Base-by-base conservation (phyloP, 192 early-diverging fungal species). In the Oehlia diaphana region DNA sequence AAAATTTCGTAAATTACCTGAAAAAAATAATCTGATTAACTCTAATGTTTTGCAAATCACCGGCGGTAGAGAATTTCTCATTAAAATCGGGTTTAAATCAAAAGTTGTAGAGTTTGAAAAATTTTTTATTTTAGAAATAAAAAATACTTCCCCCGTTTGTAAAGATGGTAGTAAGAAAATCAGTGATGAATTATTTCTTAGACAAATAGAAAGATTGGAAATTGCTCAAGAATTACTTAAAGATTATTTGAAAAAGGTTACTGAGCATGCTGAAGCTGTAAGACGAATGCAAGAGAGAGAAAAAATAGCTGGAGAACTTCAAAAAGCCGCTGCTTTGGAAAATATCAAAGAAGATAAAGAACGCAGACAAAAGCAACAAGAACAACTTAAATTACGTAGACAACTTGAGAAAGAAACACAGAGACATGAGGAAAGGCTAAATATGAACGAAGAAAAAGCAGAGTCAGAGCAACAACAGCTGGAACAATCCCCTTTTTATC, bases 241-340 rank as follows among this genome's bases (percentile, higher is more conserved):
- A n/a, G 67, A 69, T 37, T 69, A 37, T 69, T 69, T 69, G 37
- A n/a, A n/a, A n/a, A 69, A 69, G n/a, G 28, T 37, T 37, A 33
- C 28, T 13, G 67, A 69, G 23, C 28, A 21, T 19, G 35, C 33
- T 37, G 67, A 69, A 37, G 19, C 35, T 37, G 35, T 21, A 7
- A 35, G 12, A 21, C 12, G 67, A 37, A 69, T 39, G 67, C 8
- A 37, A 69, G 28, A 21, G 5, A 69, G 7, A 21, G 67, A 69
- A 69, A 69, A 69, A 12, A n/a, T 6, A 14, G 67, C 67, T 2
- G 19, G 42, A 7, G 67, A 69, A 69, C 8, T 37, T 21, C 67
- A 37, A 69, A 69, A 69, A 69, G 35, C 28, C 2, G 19, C 35
- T 0, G 19, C 21, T 37, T 69, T 69, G 39, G 16, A 69, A 37